Conservation (phyloP, 1,284 basidiomycete species). For the Cryptococcus sp. region DNA sequence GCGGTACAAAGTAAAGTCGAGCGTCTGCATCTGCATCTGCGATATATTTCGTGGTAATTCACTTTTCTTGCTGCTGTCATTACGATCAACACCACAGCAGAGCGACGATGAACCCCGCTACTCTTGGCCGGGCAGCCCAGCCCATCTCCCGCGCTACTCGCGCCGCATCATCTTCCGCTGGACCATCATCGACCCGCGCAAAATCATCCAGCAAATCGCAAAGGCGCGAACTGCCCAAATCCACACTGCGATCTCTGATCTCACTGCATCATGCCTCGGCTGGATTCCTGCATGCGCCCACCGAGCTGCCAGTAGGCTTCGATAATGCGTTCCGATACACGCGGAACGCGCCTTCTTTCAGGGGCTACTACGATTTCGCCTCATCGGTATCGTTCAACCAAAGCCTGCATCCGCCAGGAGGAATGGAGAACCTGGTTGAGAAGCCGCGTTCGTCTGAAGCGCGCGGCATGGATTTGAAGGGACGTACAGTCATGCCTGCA, state of each 20-base stretch:
- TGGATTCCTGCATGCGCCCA: conserved; percentile 42
- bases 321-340: conserved; percentile 34
- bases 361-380: conserved; percentile 18
- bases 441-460: conserved; percentile 11
- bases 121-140: conserved; percentile 11
- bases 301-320: conserved; percentile 35
- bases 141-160: conserved; percentile 3
- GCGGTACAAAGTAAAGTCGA: neutral
- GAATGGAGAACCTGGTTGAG: conserved; percentile 20
- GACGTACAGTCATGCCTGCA: conserved; percentile 5
- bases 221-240: conserved; percentile 22
- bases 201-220: conserved; percentile 13
- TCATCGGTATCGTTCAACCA: conserved; percentile 1
- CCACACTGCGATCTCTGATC: conserved; percentile 37
- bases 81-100: neutral
- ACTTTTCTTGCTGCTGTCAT: too few species aligned
- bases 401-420: conserved; percentile 12
- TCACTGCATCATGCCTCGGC: conserved; percentile 46
- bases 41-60: too few species aligned
- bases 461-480: conserved; percentile 7
- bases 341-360: conserved; percentile 16
- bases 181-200: conserved; percentile 5
- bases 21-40: too few species aligned
- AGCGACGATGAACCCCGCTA: conserved; percentile 9
- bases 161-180: conserved; percentile 14